Base-by-base conservation (phyloP, 2,329 filamentous ascomycete species). In the Trichoderma koningii region DNA sequence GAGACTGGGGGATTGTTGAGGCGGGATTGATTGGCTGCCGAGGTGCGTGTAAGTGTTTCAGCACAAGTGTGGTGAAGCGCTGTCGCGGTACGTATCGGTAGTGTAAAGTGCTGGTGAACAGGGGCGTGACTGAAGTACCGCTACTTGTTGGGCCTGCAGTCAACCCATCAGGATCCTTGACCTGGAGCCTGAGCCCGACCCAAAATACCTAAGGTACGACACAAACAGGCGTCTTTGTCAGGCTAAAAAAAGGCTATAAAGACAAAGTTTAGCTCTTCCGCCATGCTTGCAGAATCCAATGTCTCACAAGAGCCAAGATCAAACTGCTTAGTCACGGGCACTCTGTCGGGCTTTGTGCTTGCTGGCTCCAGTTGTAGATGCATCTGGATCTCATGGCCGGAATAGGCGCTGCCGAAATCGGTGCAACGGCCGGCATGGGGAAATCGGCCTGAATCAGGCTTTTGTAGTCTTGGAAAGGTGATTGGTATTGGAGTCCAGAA, bases 1-100 rank as follows among this genome's bases (percentile, higher is more conserved):
- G 55, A 56, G 48, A 56, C 63, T 55, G 34, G 56, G 66, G 66
- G n/a, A 9, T 30, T 47, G 21, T n/a, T 28, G 50, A 55, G 23
- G 45, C 6, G 5, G 48, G 51, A 38, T 52, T 53, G 66, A 67
- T 67, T 67, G 66, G 66, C 51, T 63, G 21, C 28, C 30, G 28
- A 48, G 50, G 28, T 51, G 38, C 52, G 47, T 34, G 41, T 41
- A 19, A 30, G 57, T 63, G 66, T 67, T 67, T 67, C 66, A 67
- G 66, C 51, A 44, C 17, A 14, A 41, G 10, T 61, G 34, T 50
- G 45, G 21, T 48, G 7, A 41, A 42, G 56, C 56, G 45, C 56
- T 42, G 15, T 21, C 21, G 9, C 38, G 45, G 21, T 50, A 60
- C 21, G 57, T 52, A 52, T 26, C n/a, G 6, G 14, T 0, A 1